Evolutionary conservation across 2,329 filamentous ascomycete genomes (phyloP), one percentile per base, ranked within the genome.

Genomic region (Bimuria novae-zelandiae): DNA sequence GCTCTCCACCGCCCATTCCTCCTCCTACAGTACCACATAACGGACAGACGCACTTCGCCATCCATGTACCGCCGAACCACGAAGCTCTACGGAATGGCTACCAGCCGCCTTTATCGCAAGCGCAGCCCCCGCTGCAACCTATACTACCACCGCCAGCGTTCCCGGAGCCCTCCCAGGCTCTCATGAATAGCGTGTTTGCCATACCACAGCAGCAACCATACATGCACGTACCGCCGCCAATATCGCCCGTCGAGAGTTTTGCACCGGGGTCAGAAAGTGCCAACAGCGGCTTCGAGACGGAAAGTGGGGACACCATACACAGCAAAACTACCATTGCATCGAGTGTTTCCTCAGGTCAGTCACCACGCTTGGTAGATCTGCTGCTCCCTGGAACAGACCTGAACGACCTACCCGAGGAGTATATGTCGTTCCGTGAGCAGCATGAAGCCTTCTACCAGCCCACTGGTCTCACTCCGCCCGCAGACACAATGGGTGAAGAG

Each of bases 371-470:
- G 33, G 67, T 79, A 39, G 78, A 81, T 63, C 69, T 81, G 16
- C 65, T 81, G 16, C 60, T 79, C n/a, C 77, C 79, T 8, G 78
- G 77, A 4, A 78, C 77, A 11, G 77, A 81, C 52, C 65, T 81
- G 23, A 77, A 71, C 61, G 71, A 69, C 23, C 70, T 75, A 27
- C 72, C 73, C 11, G 71, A 74, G 44, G 72, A 75, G 48, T 75
- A 71, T 54, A 47, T 55, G 32, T 64, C 60, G 10, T 75, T 67
- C 51, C 56, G 65, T 7, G 60, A 70, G n/a, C 70, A 72, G 41
- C 68, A 70, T 36, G 70, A 72, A 37, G 62, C 65, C 7, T 61
- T 74, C 49, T 73, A 72, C 49, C 66, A 69, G 39, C 65, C 66
- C 3, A 58, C 64, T 2, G 58, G 57, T n/a, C 64, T 67, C 22